Conservation (phyloP, 2,329 filamentous ascomycete genomes). For the Sarocladium oryzae region DNA sequence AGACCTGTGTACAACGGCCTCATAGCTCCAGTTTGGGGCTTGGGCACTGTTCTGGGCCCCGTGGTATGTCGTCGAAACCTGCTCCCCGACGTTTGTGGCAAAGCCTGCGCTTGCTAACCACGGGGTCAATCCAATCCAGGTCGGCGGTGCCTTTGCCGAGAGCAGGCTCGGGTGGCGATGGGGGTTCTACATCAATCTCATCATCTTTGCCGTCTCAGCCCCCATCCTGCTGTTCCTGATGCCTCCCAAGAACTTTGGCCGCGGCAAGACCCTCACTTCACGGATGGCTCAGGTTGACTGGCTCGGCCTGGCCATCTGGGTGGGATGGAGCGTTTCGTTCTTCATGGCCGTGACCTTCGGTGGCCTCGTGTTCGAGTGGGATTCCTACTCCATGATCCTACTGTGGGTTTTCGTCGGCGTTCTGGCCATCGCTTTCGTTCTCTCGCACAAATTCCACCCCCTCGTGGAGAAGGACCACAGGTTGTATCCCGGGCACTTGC, state of each 20-base stretch:
- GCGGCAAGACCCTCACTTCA: conserved; percentile 14
- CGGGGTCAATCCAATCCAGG: too few species aligned
- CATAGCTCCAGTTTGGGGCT: conserved; percentile 26
- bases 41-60: conserved; percentile 40
- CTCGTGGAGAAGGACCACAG: conserved; percentile 13
- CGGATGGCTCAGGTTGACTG: conserved; percentile 29
- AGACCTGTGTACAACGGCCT: neutral
- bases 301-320: conserved; percentile 32
- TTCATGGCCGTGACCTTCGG: conserved; percentile 43
- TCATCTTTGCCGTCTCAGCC: conserved; percentile 31
- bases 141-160: conserved; percentile 35
- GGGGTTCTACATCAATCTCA: conserved; percentile 40
- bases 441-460: conserved; percentile 21
- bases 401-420: conserved; percentile 36
- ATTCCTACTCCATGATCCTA: conserved; percentile 32
- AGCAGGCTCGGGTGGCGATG: conserved; percentile 34
- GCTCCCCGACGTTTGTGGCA: too few species aligned
- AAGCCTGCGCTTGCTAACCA: too few species aligned
- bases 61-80: too few species aligned
- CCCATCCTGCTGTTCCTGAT: conserved; percentile 24
- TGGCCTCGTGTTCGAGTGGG: conserved; percentile 39
- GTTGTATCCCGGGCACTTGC: conserved; percentile 35
- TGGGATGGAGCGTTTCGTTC: conserved; percentile 29
- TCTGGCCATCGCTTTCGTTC: conserved; percentile 22
- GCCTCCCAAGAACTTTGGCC: conserved; percentile 15